Conservation (phyloP, 139 green algal genomes). For the Tetradesmus obliquus region DNA sequence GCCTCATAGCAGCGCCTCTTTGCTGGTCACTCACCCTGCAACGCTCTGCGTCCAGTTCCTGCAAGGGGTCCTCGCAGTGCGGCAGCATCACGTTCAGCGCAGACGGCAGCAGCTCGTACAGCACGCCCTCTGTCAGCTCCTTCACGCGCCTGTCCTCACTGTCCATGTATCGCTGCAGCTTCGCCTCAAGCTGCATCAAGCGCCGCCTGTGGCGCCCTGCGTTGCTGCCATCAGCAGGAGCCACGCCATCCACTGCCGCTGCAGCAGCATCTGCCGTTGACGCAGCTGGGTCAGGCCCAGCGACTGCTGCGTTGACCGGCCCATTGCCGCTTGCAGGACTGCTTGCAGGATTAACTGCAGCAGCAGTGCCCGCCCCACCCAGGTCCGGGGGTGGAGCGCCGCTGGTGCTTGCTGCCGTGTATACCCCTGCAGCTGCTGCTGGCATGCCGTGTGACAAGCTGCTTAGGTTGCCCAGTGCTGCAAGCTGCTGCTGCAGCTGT, state of each 20-base stretch:
- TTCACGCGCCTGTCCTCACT: slow-evolving; percentile 68
- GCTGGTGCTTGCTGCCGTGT: neutral
- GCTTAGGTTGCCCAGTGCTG: slow-evolving; percentile 11
- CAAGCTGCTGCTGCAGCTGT: neutral
- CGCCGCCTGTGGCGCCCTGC: slow-evolving; percentile 1
- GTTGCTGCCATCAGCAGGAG: neutral
- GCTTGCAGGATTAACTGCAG: neutral
- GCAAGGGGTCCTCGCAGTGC: slow-evolving; percentile 55
- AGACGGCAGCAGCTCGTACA: slow-evolving; percentile 71
- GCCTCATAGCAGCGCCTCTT: neutral
- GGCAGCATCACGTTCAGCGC: slow-evolving; percentile 68
- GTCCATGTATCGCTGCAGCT: slow-evolving; percentile 58
- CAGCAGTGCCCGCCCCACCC: neutral
- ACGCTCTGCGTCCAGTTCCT: slow-evolving; percentile 54
- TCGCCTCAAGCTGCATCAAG: slow-evolving; percentile 47
- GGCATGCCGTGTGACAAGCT: neutral
- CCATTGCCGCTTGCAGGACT: neutral
- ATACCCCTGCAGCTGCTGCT: neutral
- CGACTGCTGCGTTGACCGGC: neutral
- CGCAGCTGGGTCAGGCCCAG: neutral
- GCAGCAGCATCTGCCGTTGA: neutral
- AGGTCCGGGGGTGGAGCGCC: neutral
- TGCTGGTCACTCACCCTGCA: slow-evolving; percentile 53
- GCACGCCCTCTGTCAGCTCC: slow-evolving; percentile 68
- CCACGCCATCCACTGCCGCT: neutral